phyloP scores from a whole-genome alignment of 176 grass and related monocot genomes.

The Hsuehochloa calcarea region DNA sequence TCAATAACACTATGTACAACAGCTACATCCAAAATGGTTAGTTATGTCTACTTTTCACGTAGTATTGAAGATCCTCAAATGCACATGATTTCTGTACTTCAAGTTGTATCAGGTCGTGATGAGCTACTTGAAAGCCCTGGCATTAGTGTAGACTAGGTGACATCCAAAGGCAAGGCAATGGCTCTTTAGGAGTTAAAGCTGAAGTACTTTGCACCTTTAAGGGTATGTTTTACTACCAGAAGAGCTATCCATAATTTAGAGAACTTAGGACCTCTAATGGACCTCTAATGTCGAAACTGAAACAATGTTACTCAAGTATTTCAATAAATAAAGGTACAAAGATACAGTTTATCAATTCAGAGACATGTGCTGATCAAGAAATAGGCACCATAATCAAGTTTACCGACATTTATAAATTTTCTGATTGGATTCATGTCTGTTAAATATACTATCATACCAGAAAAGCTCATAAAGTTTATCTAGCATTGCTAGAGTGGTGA shows the following conservation, averaged over 20 bases:
- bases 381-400: not conserved
- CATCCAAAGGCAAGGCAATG: conserved; percentile 34
- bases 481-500: conserved; percentile 48
- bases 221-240: conserved; percentile 27
- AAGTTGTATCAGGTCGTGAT: conserved; percentile 31
- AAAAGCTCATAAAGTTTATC: not conserved
- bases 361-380: not conserved
- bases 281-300: not conserved
- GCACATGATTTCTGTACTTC: not conserved
- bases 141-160: conserved; percentile 33
- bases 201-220: conserved; percentile 55
- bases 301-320: not conserved
- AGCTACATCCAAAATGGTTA: conserved; percentile 51
- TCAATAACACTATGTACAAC: conserved; percentile 44
- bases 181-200: conserved; percentile 46
- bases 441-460: not conserved
- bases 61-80: not conserved
- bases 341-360: not conserved
- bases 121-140: conserved; percentile 44
- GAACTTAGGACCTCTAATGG: not conserved
- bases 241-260: not conserved
- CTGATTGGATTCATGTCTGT: not conserved
- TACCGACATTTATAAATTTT: too few relatives aligned
- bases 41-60: not conserved
- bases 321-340: not conserved